A percentile compares a stretch with the other conserved stretches of the same genome.
phyloP scores from a whole-genome alignment of 2,329 filamentous ascomycete genomes.

The Nemania serpens region DNA sequence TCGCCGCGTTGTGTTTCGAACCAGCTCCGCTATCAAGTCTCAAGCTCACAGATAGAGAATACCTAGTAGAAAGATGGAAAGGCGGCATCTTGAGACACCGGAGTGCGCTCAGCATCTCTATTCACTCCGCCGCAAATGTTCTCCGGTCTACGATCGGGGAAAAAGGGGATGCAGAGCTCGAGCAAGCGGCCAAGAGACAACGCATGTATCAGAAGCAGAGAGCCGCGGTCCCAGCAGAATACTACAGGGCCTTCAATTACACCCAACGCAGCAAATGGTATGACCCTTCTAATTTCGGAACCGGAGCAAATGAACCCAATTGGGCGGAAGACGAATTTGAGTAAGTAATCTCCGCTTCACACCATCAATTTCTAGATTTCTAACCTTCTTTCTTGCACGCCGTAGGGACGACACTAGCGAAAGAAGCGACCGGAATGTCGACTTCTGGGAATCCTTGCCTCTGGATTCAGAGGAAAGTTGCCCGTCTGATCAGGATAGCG shows the following conservation, averaged over 20 bases:
- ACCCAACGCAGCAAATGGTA: not conserved
- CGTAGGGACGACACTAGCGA: no score
- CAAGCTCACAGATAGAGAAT: not conserved
- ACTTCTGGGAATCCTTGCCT: no score
- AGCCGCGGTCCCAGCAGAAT: not conserved
- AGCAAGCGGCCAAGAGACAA: not conserved
- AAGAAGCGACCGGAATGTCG: not conserved
- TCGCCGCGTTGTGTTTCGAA: constrained; percentile 1
- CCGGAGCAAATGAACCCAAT: no score
- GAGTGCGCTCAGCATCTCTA: not conserved
- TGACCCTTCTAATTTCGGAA: not conserved
- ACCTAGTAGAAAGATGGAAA: not conserved
- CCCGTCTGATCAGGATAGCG: not conserved
- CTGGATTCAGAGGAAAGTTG: not conserved
- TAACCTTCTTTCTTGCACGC: no score
- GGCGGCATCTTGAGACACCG: not conserved
- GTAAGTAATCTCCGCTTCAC: not conserved
- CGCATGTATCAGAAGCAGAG: not conserved
- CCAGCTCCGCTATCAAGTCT: not conserved
- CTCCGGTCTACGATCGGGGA: not conserved
- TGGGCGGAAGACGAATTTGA: no score
- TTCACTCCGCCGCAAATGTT: not conserved
- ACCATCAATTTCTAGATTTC: no score
- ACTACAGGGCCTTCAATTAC: no score
- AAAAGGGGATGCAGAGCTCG: not conserved